Base-by-base conservation (phyloP, 768 basidiomycete species). In the Cyclocybe aegerita region DNA sequence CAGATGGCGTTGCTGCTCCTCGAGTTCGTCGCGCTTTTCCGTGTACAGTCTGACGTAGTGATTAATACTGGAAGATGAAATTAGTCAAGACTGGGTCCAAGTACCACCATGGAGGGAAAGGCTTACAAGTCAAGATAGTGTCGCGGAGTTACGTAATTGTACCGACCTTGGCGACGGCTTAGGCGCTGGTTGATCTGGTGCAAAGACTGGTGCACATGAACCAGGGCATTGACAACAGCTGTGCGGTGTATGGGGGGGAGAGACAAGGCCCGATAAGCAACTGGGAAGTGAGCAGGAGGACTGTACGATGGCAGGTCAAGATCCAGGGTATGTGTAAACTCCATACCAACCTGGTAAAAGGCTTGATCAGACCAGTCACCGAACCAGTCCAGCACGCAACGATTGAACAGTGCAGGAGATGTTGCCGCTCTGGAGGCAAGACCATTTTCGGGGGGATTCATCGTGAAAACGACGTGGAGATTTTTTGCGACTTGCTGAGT, bases 291-390 rank as follows among this genome's bases (percentile, higher is more conserved):
- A 11, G 74, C 63, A 7, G 94, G 91, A 7, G 93, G 83, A 15
- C 69, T 75, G 70, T 95, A 98, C 0, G 85, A 81, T 4, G 90
- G 77, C 34, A 92, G 68, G 61, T 98, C 97, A 56, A 99, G 80
- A 68, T 98, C 97, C 57, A 99, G 79, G 0, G 90, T 88, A 46
- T 90, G 82, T 1, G 96, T 98, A 69, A 99, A 96, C 69, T 98
- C 97, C 78, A 90, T 84, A 38, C 91, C 97, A 53, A 99, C 97
- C 75, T 98, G 97, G 65, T 90, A 98, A 70, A 98, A 90, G 0
- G 97, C 95, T 65, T 98, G 95, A 60, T 97, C 93, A 11, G 95
- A 93, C 97, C 97, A 99, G 65, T 98, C 95, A 23, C 97, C 97
- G 60, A 98, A 98, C 97, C 97, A 99, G 68, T 99, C 96, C 50